Evolutionary conservation across 1,284 basidiomycete genomes (phyloP).

Genomic region (Boletus semigastroideus): DNA sequence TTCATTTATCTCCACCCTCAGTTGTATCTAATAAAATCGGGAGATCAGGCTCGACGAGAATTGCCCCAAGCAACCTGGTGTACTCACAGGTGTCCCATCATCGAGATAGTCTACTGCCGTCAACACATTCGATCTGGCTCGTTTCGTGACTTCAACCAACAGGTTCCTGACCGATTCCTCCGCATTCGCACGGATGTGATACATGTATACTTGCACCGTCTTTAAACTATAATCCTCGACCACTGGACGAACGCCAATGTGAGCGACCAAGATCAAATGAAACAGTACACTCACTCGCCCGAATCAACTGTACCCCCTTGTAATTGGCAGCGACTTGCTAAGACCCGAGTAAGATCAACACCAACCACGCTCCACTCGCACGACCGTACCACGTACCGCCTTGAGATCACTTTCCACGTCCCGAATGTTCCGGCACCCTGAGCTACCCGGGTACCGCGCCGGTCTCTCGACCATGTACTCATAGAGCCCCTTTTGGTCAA

Average conservation of each 20-base stretch:
- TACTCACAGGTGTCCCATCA: constrained; percentile 77
- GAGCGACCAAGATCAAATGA: background rate
- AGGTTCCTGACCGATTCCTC: constrained; percentile 87
- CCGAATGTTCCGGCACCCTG: constrained; percentile 79
- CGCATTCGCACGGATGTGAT: constrained; percentile 87
- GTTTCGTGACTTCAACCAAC: constrained; percentile 73
- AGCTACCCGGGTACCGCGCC: constrained; percentile 79
- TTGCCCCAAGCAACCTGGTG: background rate
- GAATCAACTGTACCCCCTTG: constrained; percentile 86
- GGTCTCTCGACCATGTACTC: constrained; percentile 88
- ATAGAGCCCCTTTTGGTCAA: constrained; percentile 73
- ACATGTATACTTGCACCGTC: constrained; percentile 93
- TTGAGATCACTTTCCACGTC: constrained; percentile 93
- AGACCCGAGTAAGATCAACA: background rate
- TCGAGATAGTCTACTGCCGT: constrained; percentile 80
- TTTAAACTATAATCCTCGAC: constrained; percentile 85
- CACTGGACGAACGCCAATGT: constrained; percentile 42
- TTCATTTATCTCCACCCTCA: constrained; percentile 80
- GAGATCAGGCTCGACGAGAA: background rate
- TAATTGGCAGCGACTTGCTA: constrained; percentile 95
- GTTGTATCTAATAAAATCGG: constrained; percentile 56
- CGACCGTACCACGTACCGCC: constrained; percentile 53
- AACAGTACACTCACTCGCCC: constrained; percentile 52
- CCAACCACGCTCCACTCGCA: background rate
- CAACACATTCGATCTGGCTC: constrained; percentile 64